Base-by-base conservation (phyloP, 331 rosid genomes). In the Malus hybrid region DNA sequence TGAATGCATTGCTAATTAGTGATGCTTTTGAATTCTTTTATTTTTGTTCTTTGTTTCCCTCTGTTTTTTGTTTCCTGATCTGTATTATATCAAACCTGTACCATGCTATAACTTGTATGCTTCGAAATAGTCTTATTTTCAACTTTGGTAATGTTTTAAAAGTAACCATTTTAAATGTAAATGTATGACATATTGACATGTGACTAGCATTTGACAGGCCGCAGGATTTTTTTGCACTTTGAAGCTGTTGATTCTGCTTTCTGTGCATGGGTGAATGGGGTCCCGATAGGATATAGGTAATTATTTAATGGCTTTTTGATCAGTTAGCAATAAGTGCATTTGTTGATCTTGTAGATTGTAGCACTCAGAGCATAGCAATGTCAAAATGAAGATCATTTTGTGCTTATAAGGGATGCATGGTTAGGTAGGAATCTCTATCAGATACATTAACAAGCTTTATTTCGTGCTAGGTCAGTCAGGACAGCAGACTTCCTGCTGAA, bases 191-290 rank as follows among this genome's bases (percentile, higher is more conserved):
- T 63, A 27, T 66, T 64, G 34, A 28, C 48, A 42, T 42, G 13
- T 42, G 48, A 24, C 85, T 78, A 20, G 34, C 56, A 68, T 79
- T 76, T 85, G 78, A 77, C 87, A 94, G 97, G 97, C 79, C 90
- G 97, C 74, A 92, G 99, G 76, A 88, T 94, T 78, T 80, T 92
- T 84, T 80, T 94, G 85, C 99, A 94, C 79, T 94, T 94, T 75
- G 95, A 94, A 91, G 99, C 90, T 63, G 99, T 94, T 79, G 99
- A 94, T 86, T 94, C 97, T 67, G 97, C 97, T 33, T 94, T 91
- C 80, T 94, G 90, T 77, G 93, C 89, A 16, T 94, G 99, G 99
- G 67, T 94, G 80, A 94, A 94, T 71, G 99, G 97, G 74, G 84
- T 83, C 71, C 96, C 88, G 20, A 65, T 94, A 29, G 99, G 97